Evolutionary conservation across 2,329 filamentous ascomycete genomes (phyloP).

Genomic region (Dactylellina sp.): DNA sequence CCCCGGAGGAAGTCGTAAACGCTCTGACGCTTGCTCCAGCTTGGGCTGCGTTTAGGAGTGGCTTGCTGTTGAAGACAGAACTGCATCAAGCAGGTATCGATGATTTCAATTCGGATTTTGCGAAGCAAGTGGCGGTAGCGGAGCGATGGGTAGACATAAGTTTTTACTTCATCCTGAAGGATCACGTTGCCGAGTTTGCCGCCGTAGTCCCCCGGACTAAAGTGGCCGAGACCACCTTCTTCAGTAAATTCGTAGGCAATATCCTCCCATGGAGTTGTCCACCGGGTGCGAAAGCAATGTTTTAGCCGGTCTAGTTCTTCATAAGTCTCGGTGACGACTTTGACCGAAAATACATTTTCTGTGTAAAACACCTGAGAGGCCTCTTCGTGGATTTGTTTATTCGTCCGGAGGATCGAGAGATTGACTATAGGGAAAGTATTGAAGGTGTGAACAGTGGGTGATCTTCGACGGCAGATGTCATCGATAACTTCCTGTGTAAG

Average conservation of each 20-base stretch:
- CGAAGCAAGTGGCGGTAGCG: slow-evolving; percentile 41
- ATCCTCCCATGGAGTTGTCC: slow-evolving; percentile 47
- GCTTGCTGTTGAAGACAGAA: slow-evolving; percentile 16
- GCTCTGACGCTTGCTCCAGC: slow-evolving; percentile 15
- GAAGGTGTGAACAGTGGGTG: slow-evolving; percentile 30
- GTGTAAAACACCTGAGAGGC: slow-evolving; percentile 34
- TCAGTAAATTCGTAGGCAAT: slow-evolving; percentile 41
- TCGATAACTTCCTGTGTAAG: slow-evolving; percentile 47
- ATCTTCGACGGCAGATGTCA: slow-evolving; percentile 32
- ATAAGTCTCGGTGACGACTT: slow-evolving; percentile 35
- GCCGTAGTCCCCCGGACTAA: slow-evolving; percentile 41
- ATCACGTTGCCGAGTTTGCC: slow-evolving; percentile 37
- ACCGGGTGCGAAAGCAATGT: slow-evolving; percentile 38
- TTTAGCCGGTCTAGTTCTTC: slow-evolving; percentile 20
- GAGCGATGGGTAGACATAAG: slow-evolving; percentile 37
- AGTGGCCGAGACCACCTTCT: slow-evolving; percentile 38
- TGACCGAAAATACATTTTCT: slow-evolving; percentile 30
- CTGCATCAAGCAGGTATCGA: slow-evolving; percentile 44
- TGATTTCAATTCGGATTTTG: slow-evolving; percentile 38
- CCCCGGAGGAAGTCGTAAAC: slow-evolving; percentile 13
- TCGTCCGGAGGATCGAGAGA: slow-evolving; percentile 34
- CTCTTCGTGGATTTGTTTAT: slow-evolving; percentile 42
- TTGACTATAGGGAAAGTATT: slow-evolving; percentile 12
- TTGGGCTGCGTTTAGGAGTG: neutral
- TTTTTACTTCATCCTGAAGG: slow-evolving; percentile 40